phyloP scores from a whole-genome alignment of 2,329 filamentous ascomycete genomes.

The Raffaelea deltoideospora region DNA sequence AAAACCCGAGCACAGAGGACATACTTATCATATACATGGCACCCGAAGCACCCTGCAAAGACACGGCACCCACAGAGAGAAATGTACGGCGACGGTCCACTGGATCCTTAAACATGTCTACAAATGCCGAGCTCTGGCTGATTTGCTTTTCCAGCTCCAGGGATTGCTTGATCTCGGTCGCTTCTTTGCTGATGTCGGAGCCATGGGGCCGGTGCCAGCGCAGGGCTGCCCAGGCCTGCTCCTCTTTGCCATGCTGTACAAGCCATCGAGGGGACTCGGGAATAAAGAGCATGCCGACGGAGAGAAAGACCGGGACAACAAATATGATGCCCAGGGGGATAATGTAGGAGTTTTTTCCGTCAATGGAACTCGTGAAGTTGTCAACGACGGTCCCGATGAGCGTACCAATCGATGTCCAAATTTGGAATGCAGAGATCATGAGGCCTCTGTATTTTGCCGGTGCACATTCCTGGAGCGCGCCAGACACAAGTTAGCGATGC shows the following conservation, averaged over 20 bases:
- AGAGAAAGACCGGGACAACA: conserved; percentile 20
- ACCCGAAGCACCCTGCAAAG: conserved; percentile 35
- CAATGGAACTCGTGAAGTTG: conserved; percentile 27
- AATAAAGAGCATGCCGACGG: conserved; percentile 21
- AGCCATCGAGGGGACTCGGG: conserved; percentile 27
- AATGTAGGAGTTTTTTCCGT: conserved; percentile 21
- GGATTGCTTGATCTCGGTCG: conserved; percentile 21
- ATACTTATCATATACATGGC: conserved; percentile 41
- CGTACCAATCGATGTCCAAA: conserved; percentile 16
- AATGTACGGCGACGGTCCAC: conserved; percentile 35
- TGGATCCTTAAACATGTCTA: conserved; percentile 34
- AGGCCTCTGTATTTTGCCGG: conserved; percentile 14
- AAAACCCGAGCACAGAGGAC: conserved; percentile 5
- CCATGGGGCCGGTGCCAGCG: conserved; percentile 18
- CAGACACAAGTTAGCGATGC: no score
- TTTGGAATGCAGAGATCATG: conserved; percentile 22
- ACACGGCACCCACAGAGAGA: conserved; percentile 30
- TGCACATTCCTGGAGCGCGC: conserved; percentile 17
- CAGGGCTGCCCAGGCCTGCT: conserved; percentile 18
- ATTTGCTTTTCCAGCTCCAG: conserved; percentile 19
- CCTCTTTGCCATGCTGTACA: conserved; percentile 19
- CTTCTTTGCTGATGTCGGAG: conserved; percentile 17
- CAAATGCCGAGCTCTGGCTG: conserved; percentile 18
- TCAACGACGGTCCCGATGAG: conserved; percentile 35
- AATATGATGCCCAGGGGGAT: conserved; percentile 26